Conservation (phyloP, 2,329 filamentous ascomycete genomes). For the Balansia obtecta region DNA sequence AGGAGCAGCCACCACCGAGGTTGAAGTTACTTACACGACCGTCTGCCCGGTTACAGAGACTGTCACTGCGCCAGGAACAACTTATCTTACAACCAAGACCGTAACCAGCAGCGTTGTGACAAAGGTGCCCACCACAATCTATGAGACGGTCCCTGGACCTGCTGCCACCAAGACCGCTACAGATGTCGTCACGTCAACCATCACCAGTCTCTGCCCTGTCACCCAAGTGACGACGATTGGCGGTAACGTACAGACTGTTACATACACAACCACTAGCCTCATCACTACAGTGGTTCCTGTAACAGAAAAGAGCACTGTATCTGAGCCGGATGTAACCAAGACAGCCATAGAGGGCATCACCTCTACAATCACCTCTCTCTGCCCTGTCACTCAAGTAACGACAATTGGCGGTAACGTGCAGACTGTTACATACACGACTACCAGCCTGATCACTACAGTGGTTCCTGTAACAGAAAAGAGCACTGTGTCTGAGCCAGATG, state of each 20-base stretch:
- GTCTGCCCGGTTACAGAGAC: slow-evolving; percentile 23
- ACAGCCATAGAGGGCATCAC: slow-evolving; percentile 24
- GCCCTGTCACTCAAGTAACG: slow-evolving; percentile 22
- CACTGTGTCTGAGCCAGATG: slow-evolving; percentile 17
- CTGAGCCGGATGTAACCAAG: slow-evolving; percentile 15
- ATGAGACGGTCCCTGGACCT: slow-evolving; percentile 17
- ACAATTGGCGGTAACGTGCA: slow-evolving; percentile 8
- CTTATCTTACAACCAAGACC: slow-evolving; percentile 15
- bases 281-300: slow-evolving; percentile 16
- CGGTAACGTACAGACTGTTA: slow-evolving; percentile 8
- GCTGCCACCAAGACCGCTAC: slow-evolving; percentile 19
- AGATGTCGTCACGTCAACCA: slow-evolving; percentile 23
- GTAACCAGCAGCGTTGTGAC: slow-evolving; percentile 16
- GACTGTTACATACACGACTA: slow-evolving; percentile 12
- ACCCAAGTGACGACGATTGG: slow-evolving; percentile 14
- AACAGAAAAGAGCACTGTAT: slow-evolving; percentile 13
- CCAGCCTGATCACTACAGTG: slow-evolving; percentile 14
- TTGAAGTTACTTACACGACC: slow-evolving; percentile 28
- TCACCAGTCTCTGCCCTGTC: slow-evolving; percentile 30
- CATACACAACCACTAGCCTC: slow-evolving; percentile 12
- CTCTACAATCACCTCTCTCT: slow-evolving; percentile 28
- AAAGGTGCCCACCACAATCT: slow-evolving; percentile 17
- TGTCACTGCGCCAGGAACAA: slow-evolving; percentile 21
- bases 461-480: slow-evolving; percentile 18
- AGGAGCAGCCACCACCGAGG: slow-evolving; percentile 18